Base-by-base conservation (phyloP, 2,329 filamentous ascomycete species). In the Geoglossum cookeanum region DNA sequence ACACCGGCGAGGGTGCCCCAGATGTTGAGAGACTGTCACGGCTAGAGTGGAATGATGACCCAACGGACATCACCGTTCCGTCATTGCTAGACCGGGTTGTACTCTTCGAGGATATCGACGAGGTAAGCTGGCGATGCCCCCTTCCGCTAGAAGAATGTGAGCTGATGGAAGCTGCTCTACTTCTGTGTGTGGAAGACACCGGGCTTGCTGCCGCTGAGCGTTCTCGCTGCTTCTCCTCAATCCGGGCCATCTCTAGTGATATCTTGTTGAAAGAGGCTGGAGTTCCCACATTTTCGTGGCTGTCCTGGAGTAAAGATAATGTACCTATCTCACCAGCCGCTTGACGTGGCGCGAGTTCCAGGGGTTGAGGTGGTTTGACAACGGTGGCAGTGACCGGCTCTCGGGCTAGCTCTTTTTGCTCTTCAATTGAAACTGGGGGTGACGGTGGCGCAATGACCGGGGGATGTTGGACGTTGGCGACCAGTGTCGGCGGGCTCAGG, bases 381-480 rank as follows among this genome's bases (percentile, higher is more conserved):
- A 56, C 39, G 63, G 62, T 58, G 64, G 66, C 30, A n/a, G 56
- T 58, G 15, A 6, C 55, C 42, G 66, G n/a, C 63, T 62, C 6
- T 64, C 63, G 53, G 63, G 60, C 6, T 64, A 63, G 45, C 58
- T 81, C 77, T 57, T 73, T 75, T 58, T 81, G 78, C 64, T 89
- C 83, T 64, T 89, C 84, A 29, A 88, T 78, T 61, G 85, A 90
- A 45, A 90, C 86, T 1, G 88, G 87, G 11, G 88, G 87, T 0
- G 85, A 89, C 0, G 89, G 85, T 33, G 88, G 86, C 13, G 89
- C 77, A 32, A 85, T 76, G 60, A 85, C 81, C 27, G 88, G 87
- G 35, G 84, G 79, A 68, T 96, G 90, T 64, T 95, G 90, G 11
- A 92, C 84, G 66, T 89, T 90, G 60, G 84, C 83, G 32, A 96